A percentile compares a stretch with the other conserved stretches of the same genome.
Conservation (phyloP, 2,329 filamentous ascomycete genomes). For the Nigrospora sphaerica region DNA sequence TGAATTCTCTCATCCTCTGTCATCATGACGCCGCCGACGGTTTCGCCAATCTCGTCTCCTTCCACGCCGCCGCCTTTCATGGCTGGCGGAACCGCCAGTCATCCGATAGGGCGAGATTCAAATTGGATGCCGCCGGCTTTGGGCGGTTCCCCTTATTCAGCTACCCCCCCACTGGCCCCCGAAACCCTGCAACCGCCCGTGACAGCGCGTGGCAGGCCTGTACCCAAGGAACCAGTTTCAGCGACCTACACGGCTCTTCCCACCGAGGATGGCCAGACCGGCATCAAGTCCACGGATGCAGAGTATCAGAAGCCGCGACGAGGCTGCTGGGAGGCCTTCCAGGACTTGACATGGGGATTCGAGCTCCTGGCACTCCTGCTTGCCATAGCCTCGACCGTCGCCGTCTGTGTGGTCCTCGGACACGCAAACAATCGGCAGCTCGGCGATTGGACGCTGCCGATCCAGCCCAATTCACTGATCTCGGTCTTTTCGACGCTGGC, state of each 20-base stretch:
- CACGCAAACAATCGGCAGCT: neutral
- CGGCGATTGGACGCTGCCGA: slow-evolving; percentile 4
- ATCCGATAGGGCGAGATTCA: too few species aligned
- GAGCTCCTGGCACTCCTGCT: neutral
- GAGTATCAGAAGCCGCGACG: neutral
- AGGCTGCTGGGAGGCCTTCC: neutral
- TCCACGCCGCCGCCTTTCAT: too few species aligned
- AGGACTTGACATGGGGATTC: neutral
- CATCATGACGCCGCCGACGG: too few species aligned
- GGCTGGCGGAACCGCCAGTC: too few species aligned
- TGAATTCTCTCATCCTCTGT: too few species aligned
- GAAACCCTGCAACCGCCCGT: neutral
- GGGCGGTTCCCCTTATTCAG: neutral
- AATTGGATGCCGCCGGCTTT: too few species aligned
- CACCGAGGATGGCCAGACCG: neutral
- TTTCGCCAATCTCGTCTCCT: too few species aligned
- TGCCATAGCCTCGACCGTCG: neutral
- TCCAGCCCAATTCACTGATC: slow-evolving; percentile 24
- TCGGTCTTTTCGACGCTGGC: slow-evolving; percentile 22
- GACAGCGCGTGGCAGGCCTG: neutral
- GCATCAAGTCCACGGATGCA: neutral
- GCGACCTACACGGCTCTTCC: neutral
- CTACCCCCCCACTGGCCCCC: neutral
- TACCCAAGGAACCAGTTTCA: neutral
- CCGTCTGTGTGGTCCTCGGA: neutral